Evolutionary conservation across 768 basidiomycete species (phyloP).

Genomic region (Pholiota microspora): DNA sequence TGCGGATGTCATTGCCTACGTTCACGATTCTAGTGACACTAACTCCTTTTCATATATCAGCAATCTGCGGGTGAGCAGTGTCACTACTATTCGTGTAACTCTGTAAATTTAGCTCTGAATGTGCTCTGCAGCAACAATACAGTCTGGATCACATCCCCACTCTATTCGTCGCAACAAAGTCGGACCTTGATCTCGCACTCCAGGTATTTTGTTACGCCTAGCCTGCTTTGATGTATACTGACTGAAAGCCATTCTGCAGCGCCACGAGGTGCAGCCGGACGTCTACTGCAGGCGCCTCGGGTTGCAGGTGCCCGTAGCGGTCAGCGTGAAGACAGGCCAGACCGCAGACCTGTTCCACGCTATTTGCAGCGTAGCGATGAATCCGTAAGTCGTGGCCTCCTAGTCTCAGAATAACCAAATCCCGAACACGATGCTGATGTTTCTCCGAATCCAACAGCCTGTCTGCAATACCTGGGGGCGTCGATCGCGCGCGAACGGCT

Average conservation of each 20-base stretch:
- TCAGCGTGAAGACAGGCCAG: conserved; percentile 85
- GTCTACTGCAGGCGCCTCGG: conserved; percentile 89
- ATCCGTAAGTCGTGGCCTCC: conserved; percentile 69
- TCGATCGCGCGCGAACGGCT: conserved; percentile 72
- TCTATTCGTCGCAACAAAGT: conserved; percentile 98
- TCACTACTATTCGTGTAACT: neutral
- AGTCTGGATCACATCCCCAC: conserved; percentile 93
- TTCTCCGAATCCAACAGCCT: conserved; percentile 35
- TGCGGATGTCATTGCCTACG: conserved; percentile 93
- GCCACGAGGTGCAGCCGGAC: conserved; percentile 98
- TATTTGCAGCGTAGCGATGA: conserved; percentile 81
- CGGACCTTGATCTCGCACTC: conserved; percentile 93
- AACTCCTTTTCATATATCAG: conserved; percentile 99
- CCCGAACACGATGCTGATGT: conserved; percentile 19
- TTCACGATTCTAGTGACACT: conserved; percentile 96
- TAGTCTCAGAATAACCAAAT: conserved; percentile 1
- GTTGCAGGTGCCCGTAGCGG: conserved; percentile 92
- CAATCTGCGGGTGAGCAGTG: conserved; percentile 73
- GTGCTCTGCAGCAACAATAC: conserved; percentile 85
- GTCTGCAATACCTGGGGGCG: conserved; percentile 78
- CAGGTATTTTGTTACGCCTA: conserved; percentile 53
- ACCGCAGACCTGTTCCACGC: conserved; percentile 86
- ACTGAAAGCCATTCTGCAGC: conserved; percentile 37
- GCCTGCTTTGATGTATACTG: conserved; percentile 1
- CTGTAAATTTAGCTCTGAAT: conserved; percentile 14